Evolutionary conservation across 2,329 filamentous ascomycete species (phyloP).

Genomic region (Trichoderma brevicompactum): DNA sequence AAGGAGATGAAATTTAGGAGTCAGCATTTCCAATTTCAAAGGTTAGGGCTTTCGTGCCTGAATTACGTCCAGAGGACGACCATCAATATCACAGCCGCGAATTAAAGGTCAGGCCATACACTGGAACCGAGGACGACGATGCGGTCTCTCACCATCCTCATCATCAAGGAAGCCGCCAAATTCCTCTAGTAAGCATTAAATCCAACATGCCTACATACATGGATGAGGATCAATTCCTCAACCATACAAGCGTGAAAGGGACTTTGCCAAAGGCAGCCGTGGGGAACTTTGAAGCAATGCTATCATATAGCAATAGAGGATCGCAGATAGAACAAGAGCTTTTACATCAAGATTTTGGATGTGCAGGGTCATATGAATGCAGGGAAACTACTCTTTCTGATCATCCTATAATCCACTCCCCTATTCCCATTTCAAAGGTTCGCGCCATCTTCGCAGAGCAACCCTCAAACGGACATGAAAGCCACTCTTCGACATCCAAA

Average conservation of each 20-base stretch:
- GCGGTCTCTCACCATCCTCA: no score
- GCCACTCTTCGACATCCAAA: slow-evolving; percentile 28
- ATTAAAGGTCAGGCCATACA: slow-evolving; percentile 25
- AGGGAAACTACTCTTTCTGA: neutral
- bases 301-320: neutral
- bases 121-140: neutral
- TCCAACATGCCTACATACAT: neutral
- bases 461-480: slow-evolving; percentile 1
- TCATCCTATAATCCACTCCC: slow-evolving; percentile 27
- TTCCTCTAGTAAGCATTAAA: neutral
- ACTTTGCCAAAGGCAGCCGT: neutral
- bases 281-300: neutral
- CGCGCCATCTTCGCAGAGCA: slow-evolving; percentile 28
- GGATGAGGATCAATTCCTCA: neutral
- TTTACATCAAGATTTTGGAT: neutral
- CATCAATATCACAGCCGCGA: neutral
- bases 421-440: slow-evolving; percentile 32
- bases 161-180: neutral
- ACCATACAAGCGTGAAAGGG: neutral
- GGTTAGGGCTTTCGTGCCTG: slow-evolving; percentile 15
- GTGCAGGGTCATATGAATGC: neutral
- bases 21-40: slow-evolving; percentile 23
- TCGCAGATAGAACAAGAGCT: neutral
- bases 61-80: neutral
- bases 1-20: neutral